phyloP scores from a whole-genome alignment of 192 early-diverging fungal species.

The Podila minutissima region DNA sequence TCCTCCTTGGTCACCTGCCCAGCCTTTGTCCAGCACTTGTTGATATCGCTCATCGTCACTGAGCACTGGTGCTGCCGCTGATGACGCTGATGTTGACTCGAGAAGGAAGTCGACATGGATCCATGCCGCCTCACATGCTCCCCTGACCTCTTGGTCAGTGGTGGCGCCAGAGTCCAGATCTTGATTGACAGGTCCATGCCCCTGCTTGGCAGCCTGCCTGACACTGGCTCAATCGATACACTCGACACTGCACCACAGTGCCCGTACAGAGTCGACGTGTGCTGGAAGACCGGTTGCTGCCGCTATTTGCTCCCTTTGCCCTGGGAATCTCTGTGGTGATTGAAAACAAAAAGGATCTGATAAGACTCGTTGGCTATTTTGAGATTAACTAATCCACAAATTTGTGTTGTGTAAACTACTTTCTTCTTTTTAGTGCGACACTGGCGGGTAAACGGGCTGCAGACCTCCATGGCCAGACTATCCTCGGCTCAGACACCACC shows the following conservation, averaged over 20 bases:
- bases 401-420: not conserved
- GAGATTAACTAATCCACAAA: not conserved
- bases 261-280: slow-evolving; percentile 40
- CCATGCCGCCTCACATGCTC: not conserved
- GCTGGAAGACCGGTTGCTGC: slow-evolving; percentile 9
- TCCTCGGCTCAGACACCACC: slow-evolving; percentile 37
- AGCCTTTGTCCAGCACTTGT: slow-evolving; percentile 37
- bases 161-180: slow-evolving; percentile 24
- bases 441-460: slow-evolving; percentile 38
- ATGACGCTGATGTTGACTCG: not conserved
- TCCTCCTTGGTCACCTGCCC: slow-evolving; percentile 41
- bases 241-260: slow-evolving; percentile 48
- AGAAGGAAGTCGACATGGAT: not conserved
- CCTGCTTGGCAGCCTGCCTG: slow-evolving; percentile 31
- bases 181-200: slow-evolving; percentile 51
- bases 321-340: not conserved
- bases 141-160: not conserved
- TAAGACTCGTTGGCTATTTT: not conserved
- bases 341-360: not conserved
- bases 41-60: slow-evolving; percentile 44
- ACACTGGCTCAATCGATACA: slow-evolving; percentile 34
- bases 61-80: slow-evolving; percentile 21
- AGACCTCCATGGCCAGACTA: slow-evolving; percentile 21
- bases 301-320: not conserved
- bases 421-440: slow-evolving; percentile 22